These are phyloP conservation scores for Penicillium macrosclerotiorum DNA, from an alignment of 495 filamentous ascomycete genomes.

Conservation along the genomic window DNA sequence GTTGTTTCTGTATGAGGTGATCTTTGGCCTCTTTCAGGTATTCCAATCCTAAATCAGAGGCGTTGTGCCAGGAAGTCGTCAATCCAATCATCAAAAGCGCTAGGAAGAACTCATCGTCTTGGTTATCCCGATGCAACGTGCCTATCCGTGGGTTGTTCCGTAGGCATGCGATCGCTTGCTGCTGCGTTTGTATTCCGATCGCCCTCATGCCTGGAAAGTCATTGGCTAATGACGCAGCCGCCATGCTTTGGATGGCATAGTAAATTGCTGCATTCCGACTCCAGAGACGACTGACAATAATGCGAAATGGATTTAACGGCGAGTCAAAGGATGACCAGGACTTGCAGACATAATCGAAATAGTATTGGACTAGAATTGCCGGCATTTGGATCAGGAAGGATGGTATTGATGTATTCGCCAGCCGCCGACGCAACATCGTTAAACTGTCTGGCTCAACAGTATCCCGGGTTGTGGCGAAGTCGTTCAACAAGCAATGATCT, in stretches of 20 bases:
- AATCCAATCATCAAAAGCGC: constrained; percentile 25
- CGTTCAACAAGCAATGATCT: neutral
- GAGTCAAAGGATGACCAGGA: constrained; percentile 30
- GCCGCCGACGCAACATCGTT: constrained; percentile 17
- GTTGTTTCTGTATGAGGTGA: constrained; percentile 17
- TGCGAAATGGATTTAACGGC: constrained; percentile 23
- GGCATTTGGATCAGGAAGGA: constrained; percentile 26
- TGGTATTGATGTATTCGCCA: constrained; percentile 19
- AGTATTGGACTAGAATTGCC: constrained; percentile 26
- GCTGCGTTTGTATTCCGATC: constrained; percentile 24
- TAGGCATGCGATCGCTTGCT: constrained; percentile 26
- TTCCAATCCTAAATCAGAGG: constrained; percentile 20
- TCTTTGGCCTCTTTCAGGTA: constrained; percentile 26
- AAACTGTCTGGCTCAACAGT: constrained; percentile 12
- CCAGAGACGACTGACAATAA: constrained; percentile 25
- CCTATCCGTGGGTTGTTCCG: constrained; percentile 15
- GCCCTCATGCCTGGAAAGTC: constrained; percentile 24
- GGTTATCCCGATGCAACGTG: constrained; percentile 13
- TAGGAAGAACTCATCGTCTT: constrained; percentile 26
- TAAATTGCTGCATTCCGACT: constrained; percentile 26
- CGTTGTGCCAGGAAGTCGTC: constrained; percentile 24
- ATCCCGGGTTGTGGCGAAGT: constrained; percentile 1
- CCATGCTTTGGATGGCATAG: constrained; percentile 29
- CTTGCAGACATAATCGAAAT: constrained; percentile 27
- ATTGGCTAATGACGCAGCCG: constrained; percentile 24